Evolutionary conservation across 2,329 filamentous ascomycete species (phyloP).

Genomic region (Thelonectria olida): DNA sequence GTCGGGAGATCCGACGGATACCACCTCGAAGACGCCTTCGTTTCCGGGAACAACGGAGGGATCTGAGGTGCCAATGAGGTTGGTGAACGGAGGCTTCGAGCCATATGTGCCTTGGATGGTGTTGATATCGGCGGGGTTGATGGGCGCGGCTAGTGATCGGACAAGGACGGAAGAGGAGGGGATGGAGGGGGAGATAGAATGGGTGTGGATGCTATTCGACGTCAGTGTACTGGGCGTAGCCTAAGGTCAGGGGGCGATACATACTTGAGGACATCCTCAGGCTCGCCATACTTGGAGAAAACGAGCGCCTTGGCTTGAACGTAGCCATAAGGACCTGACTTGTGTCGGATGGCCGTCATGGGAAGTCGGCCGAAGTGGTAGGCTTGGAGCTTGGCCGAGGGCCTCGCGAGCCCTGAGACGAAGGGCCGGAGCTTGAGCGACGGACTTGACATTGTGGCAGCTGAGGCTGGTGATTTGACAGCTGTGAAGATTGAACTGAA

Average conservation of each 20-base stretch:
- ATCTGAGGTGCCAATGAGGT: constrained; percentile 76
- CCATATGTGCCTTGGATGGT: constrained; percentile 98
- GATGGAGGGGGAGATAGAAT: constrained; percentile 80
- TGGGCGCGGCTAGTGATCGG: constrained; percentile 87
- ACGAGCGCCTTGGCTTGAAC: constrained; percentile 86
- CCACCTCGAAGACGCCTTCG: constrained; percentile 93
- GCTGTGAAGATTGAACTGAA: background rate
- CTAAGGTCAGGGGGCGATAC: constrained; percentile 24
- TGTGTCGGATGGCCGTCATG: constrained; percentile 51
- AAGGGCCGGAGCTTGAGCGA: constrained; percentile 36
- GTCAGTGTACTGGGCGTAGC: background rate
- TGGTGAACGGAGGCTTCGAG: constrained; percentile 80
- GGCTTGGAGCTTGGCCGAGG: constrained; percentile 29
- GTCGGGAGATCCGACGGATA: constrained; percentile 69
- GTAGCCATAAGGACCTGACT: constrained; percentile 78
- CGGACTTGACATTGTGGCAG: constrained; percentile 34
- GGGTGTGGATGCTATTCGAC: constrained; percentile 67
- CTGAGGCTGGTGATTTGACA: background rate
- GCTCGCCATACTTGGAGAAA: constrained; percentile 79
- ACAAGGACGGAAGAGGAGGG: constrained; percentile 75
- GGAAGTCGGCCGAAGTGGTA: constrained; percentile 32
- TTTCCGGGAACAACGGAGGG: constrained; percentile 87
- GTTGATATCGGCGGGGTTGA: constrained; percentile 98
- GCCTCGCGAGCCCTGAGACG: constrained; percentile 31
- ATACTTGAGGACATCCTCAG: constrained; percentile 73